Base-by-base conservation (phyloP, 768 basidiomycete species). In the Lentinula aciculospora region DNA sequence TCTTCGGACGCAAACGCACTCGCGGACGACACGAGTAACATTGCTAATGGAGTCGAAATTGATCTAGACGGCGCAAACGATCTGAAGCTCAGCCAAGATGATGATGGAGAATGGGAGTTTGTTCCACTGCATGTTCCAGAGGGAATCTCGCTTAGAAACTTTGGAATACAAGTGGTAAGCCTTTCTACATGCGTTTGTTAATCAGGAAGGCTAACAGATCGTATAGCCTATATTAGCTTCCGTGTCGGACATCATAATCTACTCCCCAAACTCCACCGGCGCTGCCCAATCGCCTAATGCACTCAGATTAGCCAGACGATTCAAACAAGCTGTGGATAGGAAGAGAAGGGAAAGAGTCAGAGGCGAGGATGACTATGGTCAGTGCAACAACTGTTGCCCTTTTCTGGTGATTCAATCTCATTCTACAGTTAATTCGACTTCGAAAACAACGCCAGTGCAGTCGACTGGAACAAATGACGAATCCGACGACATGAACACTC, bases 241-340 rank as follows among this genome's bases (percentile, higher is more conserved):
- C 6, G 76, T 96, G n/a, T 92, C 91, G 45, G 94, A 96, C 64
- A 84, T 96, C 36, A 86, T 94, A 61, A 74, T 96, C 27, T 95
- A 94, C 71, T 92, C 90, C 13, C 90, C 90, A 7, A 79, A 63
- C 66, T 32, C 50, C 29, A 36, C 72, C 39, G 90, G 91, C 10
- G 67, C 72, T 34, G 76, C 76, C 0, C 74, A 76, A 2, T 74
- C 76, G 7, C 75, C 79, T 23, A 66, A 76, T n/a, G 81, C 87
- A 0, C 65, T 84, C 42, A 72, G 78, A 23, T 76, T 89, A 32
- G 89, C 89, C 0, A 76, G 82, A 53, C 77, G 84, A 32, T 88
- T 92, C 65, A 80, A 77, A 61, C 72, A 78, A 19, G 89, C 89
- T 0, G 74, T 89, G 29, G 76, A 81, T 60, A 67, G 76, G 48